Base-by-base conservation (phyloP, 805 yeast species). In the Candida boleticola region DNA sequence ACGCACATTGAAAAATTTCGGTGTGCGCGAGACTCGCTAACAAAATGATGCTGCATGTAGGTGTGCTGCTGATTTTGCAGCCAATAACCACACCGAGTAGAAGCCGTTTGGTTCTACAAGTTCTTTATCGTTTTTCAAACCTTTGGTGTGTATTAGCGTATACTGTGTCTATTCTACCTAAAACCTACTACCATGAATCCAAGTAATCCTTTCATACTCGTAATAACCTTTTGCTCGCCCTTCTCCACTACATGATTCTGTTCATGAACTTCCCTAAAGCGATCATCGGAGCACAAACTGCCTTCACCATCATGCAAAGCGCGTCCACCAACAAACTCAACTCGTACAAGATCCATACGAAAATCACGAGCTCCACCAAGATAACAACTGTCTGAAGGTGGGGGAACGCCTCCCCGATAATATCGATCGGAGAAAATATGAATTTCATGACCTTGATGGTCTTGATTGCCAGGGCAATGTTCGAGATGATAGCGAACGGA, bases 231-330 rank as follows among this genome's bases (percentile, higher is more conserved):
- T n/a, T n/a, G n/a, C n/a, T n/a, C n/a, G n/a, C n/a, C n/a, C n/a
- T n/a, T n/a, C n/a, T n/a, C n/a, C n/a, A n/a, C n/a, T 33, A 36
- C 18, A 16, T 36, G 17, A 70, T 61, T 40, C 70, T 55, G 50
- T 69, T 70, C 73, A 70, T 64, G 43, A 70, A 60, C 42, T 64
- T 47, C 3, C 75, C 75, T 50, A 70, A 53, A 10, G 75, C 75
- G 17, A 70, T 68, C 68, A 70, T 67, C 6, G 74, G 75, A 7
- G 73, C 73, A 58, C 74, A 70, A 6, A 70, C 54, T 1, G 75
- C 74, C 46, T 65, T 65, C 19, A 70, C 64, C 58, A 67, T 68
- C 71, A 66, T 66, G 48, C 74, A 69, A 20, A 70, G 46, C 1
- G 75, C 74, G 49, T 69, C 73, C 11, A 70, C 57, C 39, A 70